phyloP scores from a whole-genome alignment of 1,284 basidiomycete genomes.

The Violaceomyces palustris region DNA sequence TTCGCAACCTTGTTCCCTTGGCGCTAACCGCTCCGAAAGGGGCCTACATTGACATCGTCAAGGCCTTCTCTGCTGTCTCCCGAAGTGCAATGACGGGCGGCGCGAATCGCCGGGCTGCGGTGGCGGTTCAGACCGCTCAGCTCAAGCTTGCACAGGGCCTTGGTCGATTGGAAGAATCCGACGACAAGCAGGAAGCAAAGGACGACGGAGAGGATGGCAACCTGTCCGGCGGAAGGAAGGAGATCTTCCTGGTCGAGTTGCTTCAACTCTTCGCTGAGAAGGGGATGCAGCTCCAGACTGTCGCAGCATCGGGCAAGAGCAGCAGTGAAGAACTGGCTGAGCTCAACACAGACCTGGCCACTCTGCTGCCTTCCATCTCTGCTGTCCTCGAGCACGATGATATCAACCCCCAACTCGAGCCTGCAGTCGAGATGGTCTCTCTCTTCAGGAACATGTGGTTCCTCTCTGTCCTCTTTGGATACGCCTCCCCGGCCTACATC shows the following conservation, averaged over 20 bases:
- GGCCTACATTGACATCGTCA: conserved; percentile 78
- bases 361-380: conserved; percentile 79
- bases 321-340: conserved; percentile 37
- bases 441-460: conserved; percentile 95
- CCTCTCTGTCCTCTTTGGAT: conserved; percentile 73
- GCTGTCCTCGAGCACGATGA: conserved; percentile 73
- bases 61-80: conserved; percentile 79
- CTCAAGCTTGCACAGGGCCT: conserved; percentile 36
- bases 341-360: conserved; percentile 39
- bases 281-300: conserved; percentile 81
- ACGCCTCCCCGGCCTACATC: conserved; percentile 54
- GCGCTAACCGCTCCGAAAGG: conserved; percentile 71
- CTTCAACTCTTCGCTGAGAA: conserved; percentile 83
- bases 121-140: conserved; percentile 51
- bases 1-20: conserved; percentile 83
- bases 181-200: conserved; percentile 60
- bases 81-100: conserved; percentile 59
- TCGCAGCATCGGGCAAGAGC: conserved; percentile 58
- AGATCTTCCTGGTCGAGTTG: conserved; percentile 72
- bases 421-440: conserved; percentile 66
- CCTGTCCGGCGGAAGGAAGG: conserved; percentile 38
- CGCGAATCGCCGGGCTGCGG: conserved; percentile 23
- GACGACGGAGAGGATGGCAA: conserved; percentile 79
- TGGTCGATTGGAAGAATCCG: conserved; percentile 22
- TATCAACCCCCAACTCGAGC: conserved; percentile 63